A percentile compares a stretch with the other conserved stretches of the same genome.
These are phyloP conservation scores for Fusarium odoratissimum DNA, from an alignment of 2,329 filamentous ascomycete genomes.

Conservation along the genomic window DNA sequence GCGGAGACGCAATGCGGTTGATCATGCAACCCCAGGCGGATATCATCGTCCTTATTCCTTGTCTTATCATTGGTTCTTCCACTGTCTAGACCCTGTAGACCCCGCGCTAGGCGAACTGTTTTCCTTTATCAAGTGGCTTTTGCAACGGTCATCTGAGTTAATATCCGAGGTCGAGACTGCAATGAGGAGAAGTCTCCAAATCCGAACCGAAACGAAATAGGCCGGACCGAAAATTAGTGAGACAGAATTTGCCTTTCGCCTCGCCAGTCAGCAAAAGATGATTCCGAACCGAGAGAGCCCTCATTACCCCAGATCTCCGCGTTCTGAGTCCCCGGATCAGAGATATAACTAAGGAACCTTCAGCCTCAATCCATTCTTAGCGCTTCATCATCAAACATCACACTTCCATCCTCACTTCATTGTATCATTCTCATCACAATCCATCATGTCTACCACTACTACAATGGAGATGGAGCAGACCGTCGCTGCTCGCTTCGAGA, in stretches of 20 bases:
- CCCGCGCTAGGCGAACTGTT: background rate
- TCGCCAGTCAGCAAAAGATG: background rate
- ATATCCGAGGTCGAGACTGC: background rate
- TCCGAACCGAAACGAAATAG: slow-evolving; percentile 17
- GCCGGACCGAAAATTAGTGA: slow-evolving; percentile 8
- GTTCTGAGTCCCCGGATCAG: background rate
- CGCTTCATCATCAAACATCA: slow-evolving; percentile 24
- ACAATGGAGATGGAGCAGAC: slow-evolving; percentile 33
- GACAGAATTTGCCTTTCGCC: background rate
- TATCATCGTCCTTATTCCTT: background rate
- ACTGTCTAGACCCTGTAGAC: background rate
- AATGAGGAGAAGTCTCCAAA: background rate
- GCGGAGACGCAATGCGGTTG: slow-evolving; percentile 13
- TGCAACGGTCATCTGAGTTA: background rate
- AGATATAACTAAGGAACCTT: slow-evolving; percentile 33
- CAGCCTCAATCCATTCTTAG: slow-evolving; percentile 29
- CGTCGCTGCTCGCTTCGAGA: slow-evolving; percentile 37
- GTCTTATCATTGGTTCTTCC: background rate
- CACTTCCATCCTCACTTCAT: background rate
- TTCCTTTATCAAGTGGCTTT: background rate
- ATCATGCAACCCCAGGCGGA: background rate
- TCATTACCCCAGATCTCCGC: slow-evolving; percentile 1
- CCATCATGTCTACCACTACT: slow-evolving; percentile 24
- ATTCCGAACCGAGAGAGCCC: slow-evolving; percentile 10
- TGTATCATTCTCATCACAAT: background rate